These are phyloP conservation scores for Coemansia sp. DNA, from an alignment of 192 early-diverging fungal genomes.

Conservation along the genomic window DNA sequence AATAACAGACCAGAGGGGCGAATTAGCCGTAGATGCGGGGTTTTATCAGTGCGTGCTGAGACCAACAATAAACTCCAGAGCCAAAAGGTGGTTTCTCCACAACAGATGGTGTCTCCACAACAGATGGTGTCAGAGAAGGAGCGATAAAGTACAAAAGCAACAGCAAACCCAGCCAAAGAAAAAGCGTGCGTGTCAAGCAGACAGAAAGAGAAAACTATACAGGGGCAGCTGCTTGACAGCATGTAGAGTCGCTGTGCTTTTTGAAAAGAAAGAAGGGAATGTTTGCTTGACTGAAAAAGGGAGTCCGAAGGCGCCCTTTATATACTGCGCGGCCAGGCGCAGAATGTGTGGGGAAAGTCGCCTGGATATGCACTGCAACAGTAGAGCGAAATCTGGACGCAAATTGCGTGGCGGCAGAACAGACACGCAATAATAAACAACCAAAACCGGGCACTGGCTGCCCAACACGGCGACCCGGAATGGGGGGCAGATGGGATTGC, in stretches of 20 bases:
- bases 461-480: conserved; percentile 7
- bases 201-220: conserved; percentile 6
- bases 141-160: conserved; percentile 20
- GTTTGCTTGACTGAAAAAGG: conserved; percentile 8
- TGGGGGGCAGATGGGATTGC: conserved; percentile 16
- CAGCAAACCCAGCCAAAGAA: conserved; percentile 6
- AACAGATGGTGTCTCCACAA: neutral
- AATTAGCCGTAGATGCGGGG: neutral
- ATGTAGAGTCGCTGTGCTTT: conserved; percentile 11
- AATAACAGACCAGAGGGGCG: neutral
- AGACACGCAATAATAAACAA: conserved; percentile 6
- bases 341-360: conserved; percentile 12
- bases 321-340: conserved; percentile 13
- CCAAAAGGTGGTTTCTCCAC: neutral
- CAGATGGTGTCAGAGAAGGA: neutral
- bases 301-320: neutral
- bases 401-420: conserved; percentile 15
- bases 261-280: conserved; percentile 7
- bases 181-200: conserved; percentile 9
- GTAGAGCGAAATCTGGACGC: conserved; percentile 12
- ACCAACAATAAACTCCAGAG: neutral
- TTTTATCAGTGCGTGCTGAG: conserved; percentile 6
- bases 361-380: conserved; percentile 2
- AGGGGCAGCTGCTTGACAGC: conserved; percentile 12
- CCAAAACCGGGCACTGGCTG: neutral